phyloP scores from a whole-genome alignment of 768 basidiomycete genomes.

The Lentinula aciculospora region DNA sequence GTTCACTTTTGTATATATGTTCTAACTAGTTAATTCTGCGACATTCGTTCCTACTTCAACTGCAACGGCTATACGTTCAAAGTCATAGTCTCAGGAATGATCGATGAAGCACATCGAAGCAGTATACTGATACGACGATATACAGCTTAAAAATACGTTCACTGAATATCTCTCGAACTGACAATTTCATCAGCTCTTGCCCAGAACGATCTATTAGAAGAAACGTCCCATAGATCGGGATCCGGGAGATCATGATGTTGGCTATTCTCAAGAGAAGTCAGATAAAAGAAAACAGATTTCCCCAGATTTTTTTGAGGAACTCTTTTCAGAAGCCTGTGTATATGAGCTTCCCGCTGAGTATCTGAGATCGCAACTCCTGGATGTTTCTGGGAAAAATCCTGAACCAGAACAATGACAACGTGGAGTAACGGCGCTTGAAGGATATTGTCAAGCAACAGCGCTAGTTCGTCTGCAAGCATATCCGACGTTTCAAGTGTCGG shows the following conservation, averaged over 20 bases:
- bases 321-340: background rate
- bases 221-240: conserved; percentile 1
- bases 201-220: conserved; percentile 2
- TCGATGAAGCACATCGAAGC: no score
- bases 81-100: no score
- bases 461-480: background rate
- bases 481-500: background rate
- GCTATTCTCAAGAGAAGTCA: background rate
- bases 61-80: no score
- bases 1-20: no score
- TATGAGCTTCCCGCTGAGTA: background rate
- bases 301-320: background rate
- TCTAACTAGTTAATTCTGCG: no score
- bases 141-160: no score
- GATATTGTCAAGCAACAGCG: background rate
- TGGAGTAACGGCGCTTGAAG: background rate
- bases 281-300: background rate
- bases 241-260: background rate
- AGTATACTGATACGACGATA: no score
- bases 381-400: conserved; percentile 1
- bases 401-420: background rate
- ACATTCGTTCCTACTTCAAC: no score
- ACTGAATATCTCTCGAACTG: background rate
- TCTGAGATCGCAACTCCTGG: background rate
- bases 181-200: background rate